phyloP scores from a whole-genome alignment of 306 rosid species.

The Trifolium pratense region DNA sequence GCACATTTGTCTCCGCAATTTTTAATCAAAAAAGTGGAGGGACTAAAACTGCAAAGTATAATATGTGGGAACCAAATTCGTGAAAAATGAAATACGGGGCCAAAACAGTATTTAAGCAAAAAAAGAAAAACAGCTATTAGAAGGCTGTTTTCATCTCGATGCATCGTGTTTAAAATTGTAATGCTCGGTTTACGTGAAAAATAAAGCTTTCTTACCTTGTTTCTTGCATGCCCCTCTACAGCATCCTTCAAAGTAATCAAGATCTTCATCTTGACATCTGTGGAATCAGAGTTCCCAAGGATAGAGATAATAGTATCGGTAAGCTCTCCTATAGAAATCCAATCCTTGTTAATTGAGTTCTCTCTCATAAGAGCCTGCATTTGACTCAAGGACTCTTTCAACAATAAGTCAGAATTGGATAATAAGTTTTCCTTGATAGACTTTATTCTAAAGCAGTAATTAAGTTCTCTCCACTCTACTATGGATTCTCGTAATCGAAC shows the following conservation, averaged over 20 bases:
- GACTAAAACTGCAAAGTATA: too few species aligned
- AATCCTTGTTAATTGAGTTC: constrained; percentile 76
- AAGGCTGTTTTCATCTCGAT: not conserved
- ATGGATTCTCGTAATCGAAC: constrained; percentile 72
- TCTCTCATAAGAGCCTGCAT: constrained; percentile 66
- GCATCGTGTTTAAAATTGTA: not conserved
- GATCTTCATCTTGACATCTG: constrained; percentile 57
- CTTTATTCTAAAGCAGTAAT: constrained; percentile 66
- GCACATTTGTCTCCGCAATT: too few species aligned
- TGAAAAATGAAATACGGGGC: too few species aligned
- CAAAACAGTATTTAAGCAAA: too few species aligned
- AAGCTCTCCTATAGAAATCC: constrained; percentile 72
- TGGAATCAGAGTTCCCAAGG: constrained; percentile 54
- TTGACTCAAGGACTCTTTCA: constrained; percentile 57
- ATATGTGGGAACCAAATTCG: too few species aligned
- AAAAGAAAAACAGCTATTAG: too few species aligned
- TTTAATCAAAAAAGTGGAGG: too few species aligned
- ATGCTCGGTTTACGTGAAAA: constrained; percentile 11
- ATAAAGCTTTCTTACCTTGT: constrained; percentile 57
- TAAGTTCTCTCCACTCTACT: constrained; percentile 84
- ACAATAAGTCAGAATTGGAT: constrained; percentile 42
- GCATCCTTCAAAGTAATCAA: constrained; percentile 65
- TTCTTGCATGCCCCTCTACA: constrained; percentile 72
- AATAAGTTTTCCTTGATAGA: constrained; percentile 55
- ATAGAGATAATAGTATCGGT: constrained; percentile 56